A percentile compares a stretch with the other conserved stretches of the same genome.
Conservation (phyloP, 2,329 filamentous ascomycete species). For the Curvularia hawaiiensis region DNA sequence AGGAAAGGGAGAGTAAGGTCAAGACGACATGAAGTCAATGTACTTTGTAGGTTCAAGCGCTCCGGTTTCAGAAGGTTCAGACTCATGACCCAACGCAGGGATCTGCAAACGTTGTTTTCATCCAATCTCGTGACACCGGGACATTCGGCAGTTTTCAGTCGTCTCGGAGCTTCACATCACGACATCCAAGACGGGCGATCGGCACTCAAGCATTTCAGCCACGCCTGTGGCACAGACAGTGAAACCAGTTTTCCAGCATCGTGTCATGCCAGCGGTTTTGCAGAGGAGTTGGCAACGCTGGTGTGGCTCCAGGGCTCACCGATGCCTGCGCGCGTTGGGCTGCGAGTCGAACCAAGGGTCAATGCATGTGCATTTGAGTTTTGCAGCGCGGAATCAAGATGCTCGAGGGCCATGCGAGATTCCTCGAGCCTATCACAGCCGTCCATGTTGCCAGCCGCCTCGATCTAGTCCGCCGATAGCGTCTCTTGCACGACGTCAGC, state of each 20-base stretch:
- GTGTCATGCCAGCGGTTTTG: background rate
- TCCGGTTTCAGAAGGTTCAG: background rate
- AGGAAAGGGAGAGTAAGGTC: constrained; percentile 24
- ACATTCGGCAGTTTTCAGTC: constrained; percentile 3
- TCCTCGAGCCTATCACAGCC: constrained; percentile 7
- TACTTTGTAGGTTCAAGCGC: background rate
- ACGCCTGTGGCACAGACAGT: background rate
- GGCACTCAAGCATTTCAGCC: constrained; percentile 12
- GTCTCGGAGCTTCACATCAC: constrained; percentile 4
- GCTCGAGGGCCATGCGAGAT: background rate
- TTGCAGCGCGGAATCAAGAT: constrained; percentile 2
- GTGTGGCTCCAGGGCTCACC: background rate
- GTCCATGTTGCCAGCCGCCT: background rate
- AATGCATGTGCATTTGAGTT: constrained; percentile 5
- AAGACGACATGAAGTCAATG: constrained; percentile 11
- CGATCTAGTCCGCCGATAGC: constrained; percentile 16
- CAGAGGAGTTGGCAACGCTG: background rate
- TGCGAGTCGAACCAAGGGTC: background rate
- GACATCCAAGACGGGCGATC: constrained; percentile 17
- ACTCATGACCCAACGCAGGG: background rate
- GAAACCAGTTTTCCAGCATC: background rate
- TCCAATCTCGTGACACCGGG: background rate
- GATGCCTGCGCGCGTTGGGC: background rate
- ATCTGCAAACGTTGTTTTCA: background rate
- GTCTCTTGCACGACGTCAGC: constrained; percentile 12